Evolutionary conservation across 78 protist species (phyloP).

Genomic region (Tieghemostelium lacteum): DNA sequence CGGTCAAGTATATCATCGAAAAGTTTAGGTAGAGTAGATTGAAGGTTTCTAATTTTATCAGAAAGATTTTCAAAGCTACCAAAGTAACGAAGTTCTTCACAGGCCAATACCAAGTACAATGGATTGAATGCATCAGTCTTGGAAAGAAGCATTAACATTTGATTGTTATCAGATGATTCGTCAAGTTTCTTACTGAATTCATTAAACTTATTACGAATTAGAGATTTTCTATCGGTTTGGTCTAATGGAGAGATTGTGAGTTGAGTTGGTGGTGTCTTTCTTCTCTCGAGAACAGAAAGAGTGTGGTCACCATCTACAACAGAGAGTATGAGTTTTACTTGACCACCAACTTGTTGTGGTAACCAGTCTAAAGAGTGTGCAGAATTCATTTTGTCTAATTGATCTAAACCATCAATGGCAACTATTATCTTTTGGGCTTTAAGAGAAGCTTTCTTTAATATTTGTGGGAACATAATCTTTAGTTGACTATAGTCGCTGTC

Average conservation of each 20-base stretch:
- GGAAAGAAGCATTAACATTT: conserved; percentile 50
- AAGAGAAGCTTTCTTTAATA: conserved; percentile 36
- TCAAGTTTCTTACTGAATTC: conserved; percentile 84
- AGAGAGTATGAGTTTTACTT: conserved; percentile 32
- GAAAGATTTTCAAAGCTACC: conserved; percentile 81
- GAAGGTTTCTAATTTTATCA: conserved; percentile 43
- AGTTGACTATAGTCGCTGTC: conserved; percentile 34
- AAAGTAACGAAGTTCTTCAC: conserved; percentile 76
- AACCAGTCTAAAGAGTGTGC: conserved; percentile 83
- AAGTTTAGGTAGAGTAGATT: conserved; percentile 51
- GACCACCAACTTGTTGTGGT: conserved; percentile 16
- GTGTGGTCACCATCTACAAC: conserved; percentile 52
- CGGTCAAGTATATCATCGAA: conserved; percentile 75
- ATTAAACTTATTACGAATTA: conserved; percentile 42
- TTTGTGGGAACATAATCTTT: background rate
- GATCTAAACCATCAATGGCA: conserved; percentile 84
- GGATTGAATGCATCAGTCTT: conserved; percentile 79
- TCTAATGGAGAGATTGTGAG: conserved; percentile 48
- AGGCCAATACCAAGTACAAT: conserved; percentile 63
- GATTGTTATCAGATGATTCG: conserved; percentile 74
- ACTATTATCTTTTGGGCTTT: conserved; percentile 21
- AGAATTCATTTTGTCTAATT: conserved; percentile 31
- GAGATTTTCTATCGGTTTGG: conserved; percentile 17
- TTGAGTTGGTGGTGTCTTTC: conserved; percentile 29
- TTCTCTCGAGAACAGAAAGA: conserved; percentile 6